Percentiles rank a stretch among this genome's conserved stretches.
Conservation (phyloP, 805 yeast genomes). For the Candida adriatica region DNA sequence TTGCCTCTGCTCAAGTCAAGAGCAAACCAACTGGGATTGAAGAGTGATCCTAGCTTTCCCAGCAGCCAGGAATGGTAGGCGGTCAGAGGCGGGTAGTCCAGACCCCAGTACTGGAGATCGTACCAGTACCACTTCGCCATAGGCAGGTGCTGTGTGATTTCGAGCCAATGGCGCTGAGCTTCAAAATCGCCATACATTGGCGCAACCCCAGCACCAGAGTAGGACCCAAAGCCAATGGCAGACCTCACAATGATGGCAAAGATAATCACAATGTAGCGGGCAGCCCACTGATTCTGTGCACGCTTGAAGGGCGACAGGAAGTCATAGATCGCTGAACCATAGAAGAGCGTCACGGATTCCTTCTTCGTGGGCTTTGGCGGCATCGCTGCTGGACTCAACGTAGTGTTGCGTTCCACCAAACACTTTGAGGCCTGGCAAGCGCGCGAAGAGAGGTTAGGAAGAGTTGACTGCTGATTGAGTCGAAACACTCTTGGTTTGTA, state of each 20-base stretch:
- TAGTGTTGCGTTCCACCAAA: too few species aligned
- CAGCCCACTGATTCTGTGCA: slow-evolving; percentile 88
- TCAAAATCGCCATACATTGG: slow-evolving; percentile 96
- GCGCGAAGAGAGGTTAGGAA: too few species aligned
- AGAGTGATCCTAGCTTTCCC: slow-evolving; percentile 63
- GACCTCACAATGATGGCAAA: slow-evolving; percentile 71
- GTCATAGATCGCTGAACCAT: slow-evolving; percentile 67
- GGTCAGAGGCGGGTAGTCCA: slow-evolving; percentile 95
- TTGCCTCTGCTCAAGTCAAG: slow-evolving; percentile 68
- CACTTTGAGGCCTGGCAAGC: too few species aligned
- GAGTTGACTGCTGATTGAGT: too few species aligned
- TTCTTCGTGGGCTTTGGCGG: too few species aligned
- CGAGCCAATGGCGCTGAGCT: slow-evolving; percentile 98
- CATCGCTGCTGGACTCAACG: too few species aligned
- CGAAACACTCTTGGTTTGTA: too few species aligned
- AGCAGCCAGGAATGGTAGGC: slow-evolving; percentile 84
- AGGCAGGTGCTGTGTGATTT: slow-evolving; percentile 73
- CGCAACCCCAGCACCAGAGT: slow-evolving; percentile 61
- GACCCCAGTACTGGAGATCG: slow-evolving; percentile 90
- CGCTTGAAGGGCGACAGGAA: slow-evolving; percentile 72
- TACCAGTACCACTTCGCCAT: slow-evolving; percentile 78
- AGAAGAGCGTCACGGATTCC: slow-evolving; percentile 30
- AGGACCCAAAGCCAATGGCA: slow-evolving; percentile 85
- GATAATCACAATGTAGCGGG: slow-evolving; percentile 65
- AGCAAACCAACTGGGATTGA: slow-evolving; percentile 71